Evolutionary conservation across 176 grass and related monocot species (phyloP).

Genomic region (Saccharum spontaneum): DNA sequence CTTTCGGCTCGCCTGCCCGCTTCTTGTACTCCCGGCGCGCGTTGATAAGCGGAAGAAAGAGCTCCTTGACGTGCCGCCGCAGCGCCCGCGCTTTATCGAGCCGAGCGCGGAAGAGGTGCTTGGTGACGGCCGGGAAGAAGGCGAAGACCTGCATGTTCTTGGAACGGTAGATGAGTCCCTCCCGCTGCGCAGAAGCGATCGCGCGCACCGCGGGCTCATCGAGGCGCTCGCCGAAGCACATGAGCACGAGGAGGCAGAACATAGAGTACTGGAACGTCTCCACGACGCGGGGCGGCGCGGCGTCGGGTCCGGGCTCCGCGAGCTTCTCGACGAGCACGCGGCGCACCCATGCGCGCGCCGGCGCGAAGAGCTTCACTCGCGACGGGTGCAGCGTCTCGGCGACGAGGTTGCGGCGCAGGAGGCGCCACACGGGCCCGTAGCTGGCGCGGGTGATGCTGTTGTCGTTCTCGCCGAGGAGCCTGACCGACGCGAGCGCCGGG

Average conservation of each 20-base stretch:
- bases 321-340: constrained; percentile 37
- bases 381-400: constrained; percentile 51
- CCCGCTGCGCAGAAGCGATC: constrained; percentile 11
- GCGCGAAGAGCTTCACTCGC: constrained; percentile 32
- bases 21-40: constrained; percentile 39
- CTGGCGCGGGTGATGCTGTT: constrained; percentile 42
- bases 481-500: neutral
- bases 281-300: neutral
- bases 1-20: neutral
- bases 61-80: constrained; percentile 19
- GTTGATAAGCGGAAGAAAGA: constrained; percentile 44
- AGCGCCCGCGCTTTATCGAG: too few relatives aligned
- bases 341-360: constrained; percentile 35
- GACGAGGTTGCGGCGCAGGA: constrained; percentile 52
- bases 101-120: constrained; percentile 33
- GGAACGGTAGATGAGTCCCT: neutral
- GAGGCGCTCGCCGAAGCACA: constrained; percentile 77
- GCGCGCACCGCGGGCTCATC: constrained; percentile 44
- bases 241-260: constrained; percentile 62
- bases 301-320: neutral
- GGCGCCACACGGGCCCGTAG: constrained; percentile 48
- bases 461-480: neutral
- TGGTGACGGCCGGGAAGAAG: constrained; percentile 41
- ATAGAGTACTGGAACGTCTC: constrained; percentile 58
- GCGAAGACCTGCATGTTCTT: constrained; percentile 23